Evolutionary conservation across 2,329 filamentous ascomycete species (phyloP), one percentile per base, ranked within the genome.

Genomic region (Lecanicillium sp.): DNA sequence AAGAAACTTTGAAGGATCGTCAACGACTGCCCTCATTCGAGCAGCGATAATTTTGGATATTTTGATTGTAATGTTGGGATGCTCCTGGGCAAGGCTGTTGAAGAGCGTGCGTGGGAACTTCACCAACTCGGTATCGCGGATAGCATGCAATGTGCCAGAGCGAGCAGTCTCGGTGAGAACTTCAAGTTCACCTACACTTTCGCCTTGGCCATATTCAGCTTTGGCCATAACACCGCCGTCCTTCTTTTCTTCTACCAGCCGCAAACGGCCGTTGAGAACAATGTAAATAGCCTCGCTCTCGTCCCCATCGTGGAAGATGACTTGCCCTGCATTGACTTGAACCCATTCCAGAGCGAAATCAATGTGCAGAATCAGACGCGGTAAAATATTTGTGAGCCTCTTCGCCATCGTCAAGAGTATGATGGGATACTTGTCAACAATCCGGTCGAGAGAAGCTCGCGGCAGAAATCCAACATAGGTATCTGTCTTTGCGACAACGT

Each of bases 241-340:
- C 33, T 84, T 79, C 12, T 79, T 79, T 50, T 96, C 89, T 44
- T 88, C 75, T 1, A 98, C 84, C 0, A 90, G 76, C 40, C 94
- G 77, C 14, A 98, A 64, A 13, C 92, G 84, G 9, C 92, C 92
- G 50, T 98, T 98, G 13, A 98, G 73, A 2, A 98, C 92, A 44
- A 98, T 89, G 53, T 97, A 98, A 29, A 98, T 98, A 2, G 94
- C 90, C 59, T 98, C 92, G 52, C 92, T 98, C 48, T 97, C 92
- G 48, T 98, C 89, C 3, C 81, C 81, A 59, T 94, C 85, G 48
- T 94, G 87, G 57, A 94, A 95, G 27, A 98, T 85, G 9, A 96
- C 85, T 56, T 98, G 88, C 0, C 92, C 89, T 4, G 92, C 87
- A 60, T 87, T 88, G 44, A 98, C 88, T 56, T 98, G 94, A 3